These are phyloP conservation scores for Paraphoma sp. DNA, from an alignment of 2,329 filamentous ascomycete species.

Conservation along the genomic window DNA sequence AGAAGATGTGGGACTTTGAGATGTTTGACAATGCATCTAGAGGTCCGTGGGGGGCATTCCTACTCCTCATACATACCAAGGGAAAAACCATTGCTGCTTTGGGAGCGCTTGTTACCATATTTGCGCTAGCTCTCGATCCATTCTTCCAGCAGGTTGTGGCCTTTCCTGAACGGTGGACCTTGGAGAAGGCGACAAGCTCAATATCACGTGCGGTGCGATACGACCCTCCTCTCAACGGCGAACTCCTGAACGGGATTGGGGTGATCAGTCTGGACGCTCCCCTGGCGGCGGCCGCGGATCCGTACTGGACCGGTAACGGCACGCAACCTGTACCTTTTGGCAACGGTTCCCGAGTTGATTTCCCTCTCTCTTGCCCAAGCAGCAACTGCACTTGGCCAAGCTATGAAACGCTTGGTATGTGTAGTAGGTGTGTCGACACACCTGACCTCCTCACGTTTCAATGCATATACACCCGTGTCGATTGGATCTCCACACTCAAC, in stretches of 20 bases:
- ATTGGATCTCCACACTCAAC: slow-evolving; percentile 21
- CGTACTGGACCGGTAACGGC: slow-evolving; percentile 27
- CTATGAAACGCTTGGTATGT: slow-evolving; percentile 34
- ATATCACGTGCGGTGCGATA: slow-evolving; percentile 21
- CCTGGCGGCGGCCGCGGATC: not conserved
- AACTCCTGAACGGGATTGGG: not conserved
- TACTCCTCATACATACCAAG: slow-evolving; percentile 25
- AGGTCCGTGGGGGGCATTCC: slow-evolving; percentile 32
- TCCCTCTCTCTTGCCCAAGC: slow-evolving; percentile 34
- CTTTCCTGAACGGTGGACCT: slow-evolving; percentile 28
- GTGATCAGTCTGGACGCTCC: not conserved
- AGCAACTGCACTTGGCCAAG: slow-evolving; percentile 39
- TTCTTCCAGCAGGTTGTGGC: slow-evolving; percentile 43
- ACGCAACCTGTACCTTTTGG: slow-evolving; percentile 25
- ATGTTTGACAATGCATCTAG: slow-evolving; percentile 43
- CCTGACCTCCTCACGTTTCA: slow-evolving; percentile 7
- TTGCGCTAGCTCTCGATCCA: slow-evolving; percentile 28
- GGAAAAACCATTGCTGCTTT: slow-evolving; percentile 27
- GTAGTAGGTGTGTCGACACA: slow-evolving; percentile 27
- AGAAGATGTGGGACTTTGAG: slow-evolving; percentile 45
- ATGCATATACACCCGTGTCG: slow-evolving; percentile 14
- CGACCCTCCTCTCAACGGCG: not conserved
- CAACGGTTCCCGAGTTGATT: slow-evolving; percentile 30
- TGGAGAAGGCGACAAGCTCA: slow-evolving; percentile 10
- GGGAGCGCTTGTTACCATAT: slow-evolving; percentile 30